A percentile compares a stretch with the other conserved stretches of the same genome.
These are phyloP conservation scores for Furcasterigmium sp. DNA, from an alignment of 2,329 filamentous ascomycete genomes.

Conservation along the genomic window DNA sequence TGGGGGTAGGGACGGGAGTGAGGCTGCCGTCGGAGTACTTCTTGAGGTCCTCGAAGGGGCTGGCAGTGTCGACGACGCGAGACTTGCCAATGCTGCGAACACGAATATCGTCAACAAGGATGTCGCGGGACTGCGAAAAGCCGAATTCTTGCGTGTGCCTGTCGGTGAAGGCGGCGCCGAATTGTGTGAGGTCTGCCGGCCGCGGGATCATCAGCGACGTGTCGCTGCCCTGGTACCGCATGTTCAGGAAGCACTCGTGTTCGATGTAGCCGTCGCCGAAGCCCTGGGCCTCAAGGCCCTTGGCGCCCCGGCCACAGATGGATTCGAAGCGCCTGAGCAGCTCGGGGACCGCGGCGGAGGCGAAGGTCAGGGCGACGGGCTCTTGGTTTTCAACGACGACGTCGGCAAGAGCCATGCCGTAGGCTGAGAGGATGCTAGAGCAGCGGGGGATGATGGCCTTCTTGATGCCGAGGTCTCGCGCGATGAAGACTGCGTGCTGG, in stretches of 20 bases:
- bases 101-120: slow-evolving; percentile 12
- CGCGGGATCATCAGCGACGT: slow-evolving; percentile 31
- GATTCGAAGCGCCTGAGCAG: slow-evolving; percentile 20
- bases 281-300: slow-evolving; percentile 18
- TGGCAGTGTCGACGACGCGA: slow-evolving; percentile 9
- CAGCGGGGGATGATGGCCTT: slow-evolving; percentile 37
- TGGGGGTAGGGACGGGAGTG: not conserved
- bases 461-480: slow-evolving; percentile 34
- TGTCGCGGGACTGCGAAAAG: slow-evolving; percentile 41
- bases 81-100: slow-evolving; percentile 10
- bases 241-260: slow-evolving; percentile 33
- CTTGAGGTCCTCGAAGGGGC: slow-evolving; percentile 7
- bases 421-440: slow-evolving; percentile 39
- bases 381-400: slow-evolving; percentile 34
- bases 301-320: slow-evolving; percentile 24
- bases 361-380: slow-evolving; percentile 25
- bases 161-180: slow-evolving; percentile 61
- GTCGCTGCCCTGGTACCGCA: slow-evolving; percentile 36
- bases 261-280: slow-evolving; percentile 30
- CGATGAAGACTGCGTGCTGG: slow-evolving; percentile 38
- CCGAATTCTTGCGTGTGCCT: slow-evolving; percentile 73
- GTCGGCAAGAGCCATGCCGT: slow-evolving; percentile 39
- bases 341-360: slow-evolving; percentile 8
- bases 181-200: slow-evolving; percentile 27
- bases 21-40: slow-evolving; percentile 5